phyloP scores from a whole-genome alignment of 106 monocot genomes.

The Dendrobium huoshanense region DNA sequence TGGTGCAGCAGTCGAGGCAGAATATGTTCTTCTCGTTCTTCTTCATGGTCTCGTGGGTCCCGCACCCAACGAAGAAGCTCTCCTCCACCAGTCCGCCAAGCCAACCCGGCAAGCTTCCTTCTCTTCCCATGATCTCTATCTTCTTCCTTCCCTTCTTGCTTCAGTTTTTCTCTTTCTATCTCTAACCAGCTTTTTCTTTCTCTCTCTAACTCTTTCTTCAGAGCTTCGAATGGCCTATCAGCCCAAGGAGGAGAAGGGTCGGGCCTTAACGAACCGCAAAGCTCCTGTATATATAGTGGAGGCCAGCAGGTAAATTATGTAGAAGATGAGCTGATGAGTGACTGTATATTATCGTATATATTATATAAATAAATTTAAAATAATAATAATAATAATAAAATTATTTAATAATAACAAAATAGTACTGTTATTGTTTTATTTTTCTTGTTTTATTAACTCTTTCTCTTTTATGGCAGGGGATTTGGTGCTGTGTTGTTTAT shows the following conservation, averaged over 20 bases:
- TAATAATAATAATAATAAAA: no score
- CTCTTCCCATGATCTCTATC: slow-evolving; percentile 9
- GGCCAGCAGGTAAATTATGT: not conserved
- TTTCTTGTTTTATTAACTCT: not conserved
- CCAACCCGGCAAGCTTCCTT: slow-evolving; percentile 33
- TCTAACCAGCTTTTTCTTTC: not conserved
- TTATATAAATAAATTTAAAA: not conserved
- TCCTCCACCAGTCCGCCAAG: slow-evolving; percentile 41
- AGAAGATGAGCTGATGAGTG: not conserved
- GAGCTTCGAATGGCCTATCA: not conserved
- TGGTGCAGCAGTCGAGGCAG: slow-evolving; percentile 56
- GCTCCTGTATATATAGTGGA: slow-evolving; percentile 13
- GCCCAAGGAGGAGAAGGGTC: slow-evolving; percentile 1
- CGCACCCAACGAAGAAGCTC: slow-evolving; percentile 52
- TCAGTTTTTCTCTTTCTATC: slow-evolving; percentile 3
- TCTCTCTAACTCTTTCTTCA: not conserved
- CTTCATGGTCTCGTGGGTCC: slow-evolving; percentile 34
- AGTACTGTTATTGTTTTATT: not conserved
- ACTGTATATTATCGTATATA: not conserved
- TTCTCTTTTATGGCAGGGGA: slow-evolving; percentile 9
- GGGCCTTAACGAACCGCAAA: slow-evolving; percentile 6
- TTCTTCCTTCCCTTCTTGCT: not conserved
- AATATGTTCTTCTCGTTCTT: slow-evolving; percentile 81
- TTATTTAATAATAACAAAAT: not conserved
- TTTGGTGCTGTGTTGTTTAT: slow-evolving; percentile 4